Conservation (phyloP, 2,329 filamentous ascomycete species). For the Aspergillus fijiensis region DNA sequence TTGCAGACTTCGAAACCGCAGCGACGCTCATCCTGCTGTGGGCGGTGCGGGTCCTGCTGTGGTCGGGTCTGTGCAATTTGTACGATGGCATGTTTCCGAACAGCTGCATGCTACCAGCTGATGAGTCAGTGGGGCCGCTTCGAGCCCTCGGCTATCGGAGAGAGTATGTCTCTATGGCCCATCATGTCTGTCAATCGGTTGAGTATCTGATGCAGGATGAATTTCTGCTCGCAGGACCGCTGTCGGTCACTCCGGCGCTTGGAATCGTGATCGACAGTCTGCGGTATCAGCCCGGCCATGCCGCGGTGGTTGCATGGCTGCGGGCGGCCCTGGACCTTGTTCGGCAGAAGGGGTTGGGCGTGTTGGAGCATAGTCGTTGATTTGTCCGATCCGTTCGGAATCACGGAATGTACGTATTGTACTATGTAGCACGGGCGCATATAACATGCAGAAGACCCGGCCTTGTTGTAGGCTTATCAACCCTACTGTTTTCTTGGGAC, state of each 20-base stretch:
- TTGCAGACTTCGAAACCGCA: constrained; percentile 28
- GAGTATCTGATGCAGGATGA: constrained; percentile 33
- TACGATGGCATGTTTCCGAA: constrained; percentile 24
- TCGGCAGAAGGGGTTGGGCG: neutral
- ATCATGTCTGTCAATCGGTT: constrained; percentile 38
- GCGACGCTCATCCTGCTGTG: constrained; percentile 34
- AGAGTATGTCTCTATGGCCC: constrained; percentile 27
- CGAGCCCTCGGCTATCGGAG: constrained; percentile 25
- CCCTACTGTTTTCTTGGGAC: too few species aligned
- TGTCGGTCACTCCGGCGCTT: neutral
- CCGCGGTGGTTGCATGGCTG: neutral
- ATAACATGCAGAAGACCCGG: too few species aligned
- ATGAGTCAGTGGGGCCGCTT: constrained; percentile 18
- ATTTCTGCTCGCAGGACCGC: constrained; percentile 10
- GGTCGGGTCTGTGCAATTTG: constrained; percentile 34
- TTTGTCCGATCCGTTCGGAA: neutral
- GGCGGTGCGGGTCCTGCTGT: constrained; percentile 34
- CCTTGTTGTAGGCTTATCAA: too few species aligned
- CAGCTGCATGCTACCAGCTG: neutral
- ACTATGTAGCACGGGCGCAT: too few species aligned
- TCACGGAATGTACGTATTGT: too few species aligned
- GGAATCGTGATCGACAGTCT: neutral
- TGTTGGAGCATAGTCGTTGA: neutral
- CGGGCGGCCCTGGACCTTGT: neutral
- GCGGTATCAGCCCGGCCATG: neutral